phyloP scores from a whole-genome alignment of 1,139 yeast species.

The Pichia sp. region DNA sequence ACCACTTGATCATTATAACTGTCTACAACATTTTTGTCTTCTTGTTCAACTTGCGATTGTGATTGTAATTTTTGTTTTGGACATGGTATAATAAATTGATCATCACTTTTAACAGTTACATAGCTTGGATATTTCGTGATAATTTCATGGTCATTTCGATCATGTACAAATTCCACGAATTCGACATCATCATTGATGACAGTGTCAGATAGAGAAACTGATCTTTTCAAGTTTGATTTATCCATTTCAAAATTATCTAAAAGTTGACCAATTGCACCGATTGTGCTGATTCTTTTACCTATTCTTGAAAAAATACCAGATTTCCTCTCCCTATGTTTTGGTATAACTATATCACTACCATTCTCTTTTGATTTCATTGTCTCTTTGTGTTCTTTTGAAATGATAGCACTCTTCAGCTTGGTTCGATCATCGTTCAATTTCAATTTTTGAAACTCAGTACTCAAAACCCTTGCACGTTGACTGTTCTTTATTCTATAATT shows the following conservation, averaged over 20 bases:
- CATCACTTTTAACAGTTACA: not conserved
- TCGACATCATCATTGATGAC: not conserved
- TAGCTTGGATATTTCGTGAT: not conserved
- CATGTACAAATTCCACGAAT: not conserved
- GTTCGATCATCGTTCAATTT: not conserved
- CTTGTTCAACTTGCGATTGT: not conserved
- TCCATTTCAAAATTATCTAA: not conserved
- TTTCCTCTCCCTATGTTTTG: not conserved
- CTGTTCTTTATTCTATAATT: not conserved
- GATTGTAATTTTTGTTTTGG: not conserved
- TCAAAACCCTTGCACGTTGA: not conserved
- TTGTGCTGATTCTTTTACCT: slow-evolving; percentile 9
- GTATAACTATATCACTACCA: not conserved
- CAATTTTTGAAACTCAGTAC: not conserved
- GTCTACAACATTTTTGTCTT: not conserved
- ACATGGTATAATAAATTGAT: not conserved
- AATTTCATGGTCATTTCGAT: not conserved
- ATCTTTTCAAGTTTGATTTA: not conserved
- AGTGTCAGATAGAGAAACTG: slow-evolving; percentile 2
- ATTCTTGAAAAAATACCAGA: not conserved
- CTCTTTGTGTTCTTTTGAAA: not conserved
- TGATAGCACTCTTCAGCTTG: too few relatives aligned
- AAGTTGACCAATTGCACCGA: slow-evolving; percentile 2
- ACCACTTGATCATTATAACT: not conserved
- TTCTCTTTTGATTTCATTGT: too few relatives aligned